Evolutionary conservation across 2,329 filamentous ascomycete genomes (phyloP), one percentile per base, ranked within the genome.

Genomic region (Cladosporium phlei): DNA sequence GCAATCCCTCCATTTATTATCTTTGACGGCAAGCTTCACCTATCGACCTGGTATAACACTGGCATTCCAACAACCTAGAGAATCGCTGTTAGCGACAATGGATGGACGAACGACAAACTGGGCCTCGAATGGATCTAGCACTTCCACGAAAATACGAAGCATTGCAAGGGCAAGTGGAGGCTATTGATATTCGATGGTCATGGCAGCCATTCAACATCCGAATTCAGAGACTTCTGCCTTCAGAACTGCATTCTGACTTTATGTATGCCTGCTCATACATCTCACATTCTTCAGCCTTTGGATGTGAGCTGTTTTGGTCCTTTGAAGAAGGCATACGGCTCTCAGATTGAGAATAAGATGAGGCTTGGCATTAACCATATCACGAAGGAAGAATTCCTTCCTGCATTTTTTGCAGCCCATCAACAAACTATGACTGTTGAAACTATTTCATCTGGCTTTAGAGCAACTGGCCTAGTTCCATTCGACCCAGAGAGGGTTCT

Each of bases 1-100:
- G 28, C 5, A 10, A n/a, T 63, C 27, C 57, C 52, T 24, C 55
- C 46, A 19, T 55, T 56, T 17, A 54, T 64, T 17, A 59, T 63
- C 46, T 48, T 64, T 21, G 37, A 12, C 40, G 56, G 24, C 14
- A 30, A 30, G 25, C 16, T 30, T 28, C 25, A 30, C 14, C 25
- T n/a, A 14, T 4, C 27, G 25, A 40, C 24, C 10, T 40, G 25
- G 38, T 40, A 40, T 14, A 3, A 19, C 5, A 30, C 24, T 30
- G 14, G 38, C 25, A 11, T 40, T 9, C 38, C 14, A 30, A 5
- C 16, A 19, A 30, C n/a, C 16, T 40, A 17, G 38, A 30, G 8
- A 21, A 30, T 40, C 19, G 25, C 24, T 30, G 16, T 30, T 19
- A 40, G 25, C n/a, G 24, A 30, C 2, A 28, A 40, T 30, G 25